A percentile compares a stretch with the other conserved stretches of the same genome.
Conservation (phyloP, 768 basidiomycete species). For the Pisolithus sp. region DNA sequence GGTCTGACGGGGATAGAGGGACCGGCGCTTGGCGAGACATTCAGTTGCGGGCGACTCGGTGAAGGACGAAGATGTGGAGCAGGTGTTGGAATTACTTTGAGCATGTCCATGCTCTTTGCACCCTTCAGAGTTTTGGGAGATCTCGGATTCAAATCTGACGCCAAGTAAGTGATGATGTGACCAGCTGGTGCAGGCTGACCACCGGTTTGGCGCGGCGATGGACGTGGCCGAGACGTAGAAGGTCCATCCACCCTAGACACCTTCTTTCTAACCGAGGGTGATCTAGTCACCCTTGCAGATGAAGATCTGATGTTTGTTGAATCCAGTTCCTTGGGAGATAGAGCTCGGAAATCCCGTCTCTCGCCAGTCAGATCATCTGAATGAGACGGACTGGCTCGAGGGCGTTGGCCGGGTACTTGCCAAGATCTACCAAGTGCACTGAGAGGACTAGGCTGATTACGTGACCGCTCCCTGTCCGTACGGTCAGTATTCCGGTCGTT, state of each 20-base stretch:
- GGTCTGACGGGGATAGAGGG: conserved; percentile 8
- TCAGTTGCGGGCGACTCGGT: conserved; percentile 26
- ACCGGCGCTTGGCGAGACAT: conserved; percentile 14
- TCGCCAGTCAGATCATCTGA: conserved; percentile 16
- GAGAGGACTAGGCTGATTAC: conserved; percentile 8
- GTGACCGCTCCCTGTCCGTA: conserved; percentile 16
- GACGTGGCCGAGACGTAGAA: conserved; percentile 17
- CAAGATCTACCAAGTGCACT: conserved; percentile 11
- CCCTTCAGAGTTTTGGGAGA: conserved; percentile 25
- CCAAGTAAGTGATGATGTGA: conserved; percentile 20
- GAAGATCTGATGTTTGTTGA: conserved; percentile 6
- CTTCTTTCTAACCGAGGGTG: conserved; percentile 16
- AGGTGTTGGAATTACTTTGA: conserved; percentile 12
- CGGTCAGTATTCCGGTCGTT: conserved; percentile 16
- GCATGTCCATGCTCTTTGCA: conserved; percentile 24
- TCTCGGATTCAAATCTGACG: conserved; percentile 30
- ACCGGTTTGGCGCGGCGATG: conserved; percentile 12
- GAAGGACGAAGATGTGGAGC: conserved; percentile 20
- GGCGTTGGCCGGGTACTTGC: conserved; percentile 7
- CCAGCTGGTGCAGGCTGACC: conserved; percentile 19
- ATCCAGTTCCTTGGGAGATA: conserved; percentile 15
- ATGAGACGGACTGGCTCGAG: conserved; percentile 10
- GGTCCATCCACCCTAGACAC: conserved; percentile 12
- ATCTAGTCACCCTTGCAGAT: conserved; percentile 7
- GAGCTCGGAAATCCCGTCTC: conserved; percentile 1